Base-by-base conservation (phyloP, 108 stramenopile species). In the Nitzschia sp. region DNA sequence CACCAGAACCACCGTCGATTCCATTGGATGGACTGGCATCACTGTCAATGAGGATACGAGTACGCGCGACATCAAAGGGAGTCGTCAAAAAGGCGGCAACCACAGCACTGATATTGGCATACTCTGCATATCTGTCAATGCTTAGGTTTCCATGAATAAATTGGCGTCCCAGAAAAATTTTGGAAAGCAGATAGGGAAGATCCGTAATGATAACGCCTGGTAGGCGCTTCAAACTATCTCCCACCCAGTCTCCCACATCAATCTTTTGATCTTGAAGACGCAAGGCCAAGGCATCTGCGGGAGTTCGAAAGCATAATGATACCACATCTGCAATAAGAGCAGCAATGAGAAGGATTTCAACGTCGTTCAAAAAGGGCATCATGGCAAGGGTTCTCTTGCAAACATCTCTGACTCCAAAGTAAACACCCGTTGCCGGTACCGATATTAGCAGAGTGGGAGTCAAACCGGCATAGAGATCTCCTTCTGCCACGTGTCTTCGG, bases 41-140 rank as follows among this genome's bases (percentile, higher is more conserved):
- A 6, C 49, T 84, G 15, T 87, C 88, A 35, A 92, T 46, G 23
- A 95, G 60, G 29, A 95, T 92, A 0, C 90, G 75, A 6, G 90
- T 95, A 25, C 87, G 48, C 6, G 83, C 90, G 9, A 95, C 93
- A 68, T 95, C 93, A 68, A 95, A 95, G 21, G 93, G 93, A 32
- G 93, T 95, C 9, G 90, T 95, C 57, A 92, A 60, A 23, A 89
- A 68, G 29, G 87, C 88, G 36, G 86, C 87, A 0, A 89, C 26
- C 19, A 86, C 73, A 11, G 93, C 90, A 5, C 81, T 74, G 15
- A 92, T 73, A 15, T 78, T 83, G 9, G 76, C 60, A 26, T 78
- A 80, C 0, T 84, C 56, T 18, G 90, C 89, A 60, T 95, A 92
- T n/a, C 66, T 71, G 15, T 79, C 80, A 33, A 95, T 67, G 60